Percentiles rank a stretch among this genome's conserved stretches.
Evolutionary conservation across 2,329 filamentous ascomycete species (phyloP).

Genomic region (Shiraia sp.): DNA sequence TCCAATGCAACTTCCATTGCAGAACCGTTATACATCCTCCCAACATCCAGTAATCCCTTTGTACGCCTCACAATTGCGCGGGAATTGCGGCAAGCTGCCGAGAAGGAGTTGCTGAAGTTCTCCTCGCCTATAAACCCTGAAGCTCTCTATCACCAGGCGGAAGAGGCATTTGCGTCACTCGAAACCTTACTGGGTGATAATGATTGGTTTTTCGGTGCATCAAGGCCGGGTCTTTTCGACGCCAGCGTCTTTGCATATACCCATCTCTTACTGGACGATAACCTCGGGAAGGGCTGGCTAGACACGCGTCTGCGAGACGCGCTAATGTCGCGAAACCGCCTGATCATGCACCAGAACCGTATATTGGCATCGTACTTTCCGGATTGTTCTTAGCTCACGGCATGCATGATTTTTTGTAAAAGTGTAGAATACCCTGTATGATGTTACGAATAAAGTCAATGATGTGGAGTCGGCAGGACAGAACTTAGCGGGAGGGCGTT

Average conservation of each 20-base stretch:
- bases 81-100: constrained; percentile 74
- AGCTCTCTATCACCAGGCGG: constrained; percentile 63
- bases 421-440: not conserved
- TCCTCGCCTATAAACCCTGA: constrained; percentile 60
- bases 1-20: constrained; percentile 71
- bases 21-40: constrained; percentile 68
- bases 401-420: not conserved
- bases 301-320: constrained; percentile 63
- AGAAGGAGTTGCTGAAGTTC: constrained; percentile 71
- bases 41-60: constrained; percentile 61
- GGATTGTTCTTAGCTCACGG: constrained; percentile 5
- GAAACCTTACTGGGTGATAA: constrained; percentile 61
- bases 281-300: constrained; percentile 61
- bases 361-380: constrained; percentile 58
- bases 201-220: constrained; percentile 63
- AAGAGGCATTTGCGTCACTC: constrained; percentile 65
- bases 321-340: constrained; percentile 61
- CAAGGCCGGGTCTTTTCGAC: constrained; percentile 75
- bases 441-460: not conserved
- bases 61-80: constrained; percentile 66
- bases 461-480: no score
- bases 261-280: constrained; percentile 72
- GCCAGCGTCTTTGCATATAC: constrained; percentile 90
- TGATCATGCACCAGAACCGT: constrained; percentile 68
- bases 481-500: constrained; percentile 3